Percentiles rank a stretch among this genome's conserved stretches.
Conservation (phyloP, 176 grass and related monocot genomes). For the Stipa capillata region DNA sequence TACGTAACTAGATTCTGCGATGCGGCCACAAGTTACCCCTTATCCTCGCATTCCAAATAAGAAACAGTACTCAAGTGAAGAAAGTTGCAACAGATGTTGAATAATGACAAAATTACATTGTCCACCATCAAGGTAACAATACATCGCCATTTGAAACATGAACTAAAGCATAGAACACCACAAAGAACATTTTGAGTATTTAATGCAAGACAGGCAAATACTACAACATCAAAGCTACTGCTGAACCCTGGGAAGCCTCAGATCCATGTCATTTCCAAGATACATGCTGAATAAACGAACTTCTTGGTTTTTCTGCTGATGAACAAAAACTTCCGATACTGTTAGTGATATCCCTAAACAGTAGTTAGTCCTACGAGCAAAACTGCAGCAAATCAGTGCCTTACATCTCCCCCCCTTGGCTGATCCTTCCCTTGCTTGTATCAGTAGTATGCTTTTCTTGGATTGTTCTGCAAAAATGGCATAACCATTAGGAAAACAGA, state of each 20-base stretch:
- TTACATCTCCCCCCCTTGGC: conserved; percentile 30
- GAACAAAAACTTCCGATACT: conserved; percentile 38
- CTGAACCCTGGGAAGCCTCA: conserved; percentile 2
- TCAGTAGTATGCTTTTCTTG: conserved; percentile 85
- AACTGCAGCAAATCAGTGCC: conserved; percentile 18
- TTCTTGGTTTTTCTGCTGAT: conserved; percentile 35
- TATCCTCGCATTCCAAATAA: not conserved
- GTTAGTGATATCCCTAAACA: conserved; percentile 22
- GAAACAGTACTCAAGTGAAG: not conserved
- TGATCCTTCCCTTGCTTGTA: not conserved
- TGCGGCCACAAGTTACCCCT: not conserved
- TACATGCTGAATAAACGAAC: conserved; percentile 25
- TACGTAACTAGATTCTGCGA: too few relatives aligned
- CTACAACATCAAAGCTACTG: conserved; percentile 12
- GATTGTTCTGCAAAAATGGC: conserved; percentile 63
- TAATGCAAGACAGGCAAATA: not conserved
- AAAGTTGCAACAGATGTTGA: not conserved
- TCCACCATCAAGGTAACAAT: not conserved
- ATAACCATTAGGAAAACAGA: not conserved
- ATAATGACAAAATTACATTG: not conserved
- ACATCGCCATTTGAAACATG: conserved; percentile 12
- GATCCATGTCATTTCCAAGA: conserved; percentile 10
- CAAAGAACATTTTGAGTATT: not conserved
- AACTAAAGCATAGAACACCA: too few relatives aligned
- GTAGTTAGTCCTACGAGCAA: conserved; percentile 16